Base-by-base conservation (phyloP, 108 stramenopile genomes). In the Discostella pseudostelligera region DNA sequence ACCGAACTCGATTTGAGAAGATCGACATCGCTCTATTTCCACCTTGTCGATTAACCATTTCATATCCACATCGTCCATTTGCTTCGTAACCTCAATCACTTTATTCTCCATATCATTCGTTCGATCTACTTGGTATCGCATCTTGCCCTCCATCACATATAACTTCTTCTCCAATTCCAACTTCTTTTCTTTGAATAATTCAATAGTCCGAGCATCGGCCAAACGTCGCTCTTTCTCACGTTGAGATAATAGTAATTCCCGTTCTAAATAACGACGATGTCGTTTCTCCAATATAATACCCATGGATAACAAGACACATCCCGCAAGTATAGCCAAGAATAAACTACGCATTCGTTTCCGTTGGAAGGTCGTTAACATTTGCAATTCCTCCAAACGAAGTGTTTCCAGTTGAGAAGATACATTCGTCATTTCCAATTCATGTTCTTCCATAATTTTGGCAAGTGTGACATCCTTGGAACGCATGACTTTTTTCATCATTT, bases 381-480 rank as follows among this genome's bases (percentile, higher is more conserved):
- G 44, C 17, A 13, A 21, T 54, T 74, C 59, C 36, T 54, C 26
- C 0, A 7, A 4, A 29, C 43, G 37, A 8, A 74, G 46, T 12
- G 19, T 26, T 25, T 74, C 69, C 54, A 76, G 64, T 11, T 29
- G 44, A 4, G 8, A 13, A 0, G 59, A 42, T 13, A 76, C 32
- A 35, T n/a, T 42, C 44, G 47, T 59, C 69, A 69, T 76, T 26
- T 76, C 74, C 21, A 29, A 5, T 26, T 63, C 69, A 57, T 76
- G 68, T 16, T 76, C 74, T 57, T 70, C 56, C n/a, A 76, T 59
- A 11, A 76, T 62, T 35, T 56, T 76, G 40, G 69, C 56, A 4
- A 76, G 25, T 22, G 50, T 42, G 0, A 53, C 16, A 35, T 76
- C 74, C 40, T 76, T 76, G 21, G 54, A 44, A 12, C 36, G 68